Percentiles rank a stretch among this genome's conserved stretches.
These are phyloP conservation scores for Vaccinium macrocarpon DNA, from an alignment of 148 eudicot genomes.

Conservation along the genomic window DNA sequence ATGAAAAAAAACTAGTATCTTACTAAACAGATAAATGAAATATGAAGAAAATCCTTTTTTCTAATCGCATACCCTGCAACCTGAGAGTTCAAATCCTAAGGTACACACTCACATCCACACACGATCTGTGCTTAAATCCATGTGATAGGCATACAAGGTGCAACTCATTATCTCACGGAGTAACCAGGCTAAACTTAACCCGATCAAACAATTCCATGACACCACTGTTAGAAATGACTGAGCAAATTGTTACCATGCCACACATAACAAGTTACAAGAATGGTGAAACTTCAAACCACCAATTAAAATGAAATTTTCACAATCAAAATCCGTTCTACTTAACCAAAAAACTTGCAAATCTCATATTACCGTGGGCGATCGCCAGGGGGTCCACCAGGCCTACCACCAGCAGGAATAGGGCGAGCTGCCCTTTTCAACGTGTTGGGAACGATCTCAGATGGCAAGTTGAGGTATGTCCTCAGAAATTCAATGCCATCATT, in stretches of 20 bases:
- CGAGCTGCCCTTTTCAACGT: slow-evolving; percentile 80
- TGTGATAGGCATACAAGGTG: neutral
- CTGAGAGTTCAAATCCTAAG: neutral
- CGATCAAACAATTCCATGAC: neutral
- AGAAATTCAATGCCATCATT: slow-evolving; percentile 93
- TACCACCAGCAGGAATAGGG: slow-evolving; percentile 49
- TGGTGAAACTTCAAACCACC: neutral
- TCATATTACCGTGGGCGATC: slow-evolving; percentile 86
- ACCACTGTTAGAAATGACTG: neutral
- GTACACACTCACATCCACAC: neutral
- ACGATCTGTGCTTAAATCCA: neutral
- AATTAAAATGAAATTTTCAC: neutral
- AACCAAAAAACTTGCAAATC: neutral
- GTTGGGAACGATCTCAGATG: slow-evolving; percentile 90
- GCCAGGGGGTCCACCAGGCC: slow-evolving; percentile 85
- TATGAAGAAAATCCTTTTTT: too few relatives aligned
- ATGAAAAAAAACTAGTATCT: too few relatives aligned
- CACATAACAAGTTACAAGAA: neutral
- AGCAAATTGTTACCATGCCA: neutral
- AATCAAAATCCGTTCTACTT: neutral
- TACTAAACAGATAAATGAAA: too few relatives aligned
- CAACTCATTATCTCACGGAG: neutral
- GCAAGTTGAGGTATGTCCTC: slow-evolving; percentile 89
- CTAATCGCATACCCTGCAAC: too few relatives aligned
- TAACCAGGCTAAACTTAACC: neutral